Percentiles rank a stretch among this genome's conserved stretches.
Conservation (phyloP, 2,329 filamentous ascomycete genomes). For the Coniochaeta hoffmannii region DNA sequence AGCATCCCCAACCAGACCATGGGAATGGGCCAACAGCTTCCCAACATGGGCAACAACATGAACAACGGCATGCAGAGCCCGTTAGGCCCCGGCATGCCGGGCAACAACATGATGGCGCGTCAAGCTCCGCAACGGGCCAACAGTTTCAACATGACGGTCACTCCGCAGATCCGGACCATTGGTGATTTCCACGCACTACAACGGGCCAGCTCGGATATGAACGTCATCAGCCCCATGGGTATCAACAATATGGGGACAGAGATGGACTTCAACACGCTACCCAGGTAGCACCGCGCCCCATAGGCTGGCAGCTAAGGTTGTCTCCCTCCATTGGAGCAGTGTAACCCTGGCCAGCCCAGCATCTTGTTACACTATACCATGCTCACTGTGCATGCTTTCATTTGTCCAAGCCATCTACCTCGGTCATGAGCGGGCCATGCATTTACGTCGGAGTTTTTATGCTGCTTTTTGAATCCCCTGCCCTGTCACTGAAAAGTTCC, state of each 20-base stretch:
- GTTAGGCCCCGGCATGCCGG: constrained; percentile 10
- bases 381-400: not conserved
- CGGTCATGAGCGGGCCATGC: constrained; percentile 1
- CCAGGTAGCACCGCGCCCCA: constrained; percentile 18
- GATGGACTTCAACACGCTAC: constrained; percentile 30
- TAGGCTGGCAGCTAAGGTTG: not conserved
- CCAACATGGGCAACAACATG: constrained; percentile 10
- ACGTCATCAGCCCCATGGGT: constrained; percentile 23
- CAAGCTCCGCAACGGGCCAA: constrained; percentile 28
- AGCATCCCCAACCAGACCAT: constrained; percentile 19
- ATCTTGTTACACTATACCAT: not conserved
- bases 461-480: not conserved
- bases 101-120: constrained; percentile 22
- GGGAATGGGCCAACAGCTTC: not conserved
- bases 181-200: constrained; percentile 44
- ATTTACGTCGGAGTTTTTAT: not conserved
- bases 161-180: constrained; percentile 33
- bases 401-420: not conserved
- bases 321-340: not conserved
- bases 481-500: not conserved
- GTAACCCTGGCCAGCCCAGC: not conserved
- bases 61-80: constrained; percentile 10
- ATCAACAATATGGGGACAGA: constrained; percentile 26
- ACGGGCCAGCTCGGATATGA: constrained; percentile 33
- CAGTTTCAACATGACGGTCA: constrained; percentile 29